Evolutionary conservation across 495 filamentous ascomycete species (phyloP).

Genomic region (Penicillium malachiteum): DNA sequence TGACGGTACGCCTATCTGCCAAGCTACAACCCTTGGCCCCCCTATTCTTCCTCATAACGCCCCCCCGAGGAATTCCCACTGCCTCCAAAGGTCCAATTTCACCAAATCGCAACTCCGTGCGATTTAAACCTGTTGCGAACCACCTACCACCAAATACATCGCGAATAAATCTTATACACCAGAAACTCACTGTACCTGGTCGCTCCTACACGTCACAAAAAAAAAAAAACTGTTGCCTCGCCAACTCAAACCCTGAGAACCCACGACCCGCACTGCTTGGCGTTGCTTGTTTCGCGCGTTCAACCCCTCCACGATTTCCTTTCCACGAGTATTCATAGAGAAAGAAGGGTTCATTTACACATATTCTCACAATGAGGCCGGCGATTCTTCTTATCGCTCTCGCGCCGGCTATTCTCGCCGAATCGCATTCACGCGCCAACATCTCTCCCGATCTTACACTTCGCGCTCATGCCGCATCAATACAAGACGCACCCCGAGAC

Average conservation of each 20-base stretch:
- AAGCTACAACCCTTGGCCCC: not conserved
- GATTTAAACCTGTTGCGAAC: not conserved
- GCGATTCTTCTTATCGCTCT: slow-evolving; percentile 30
- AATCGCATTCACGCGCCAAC: slow-evolving; percentile 20
- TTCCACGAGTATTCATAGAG: not conserved
- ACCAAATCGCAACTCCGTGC: not conserved
- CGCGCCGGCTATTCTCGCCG: slow-evolving; percentile 36
- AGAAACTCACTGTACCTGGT: not conserved
- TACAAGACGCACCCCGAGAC: slow-evolving; percentile 24
- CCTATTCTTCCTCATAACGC: slow-evolving; percentile 4
- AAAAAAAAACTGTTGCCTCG: slow-evolving; percentile 22
- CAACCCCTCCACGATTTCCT: not conserved
- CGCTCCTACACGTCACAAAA: not conserved
- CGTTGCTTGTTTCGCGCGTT: slow-evolving; percentile 28
- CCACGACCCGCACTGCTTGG: slow-evolving; percentile 26
- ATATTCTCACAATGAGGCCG: slow-evolving; percentile 31
- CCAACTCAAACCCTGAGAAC: slow-evolving; percentile 21
- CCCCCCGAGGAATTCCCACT: slow-evolving; percentile 6
- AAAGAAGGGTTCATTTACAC: not conserved
- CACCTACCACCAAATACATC: no score
- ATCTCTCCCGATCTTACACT: slow-evolving; percentile 26
- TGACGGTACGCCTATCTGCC: not conserved
- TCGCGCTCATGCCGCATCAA: slow-evolving; percentile 26
- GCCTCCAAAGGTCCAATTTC: not conserved
- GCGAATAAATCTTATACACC: not conserved